Base-by-base conservation (phyloP, 495 filamentous ascomycete species). In the Amphirosellinia nigrospora region DNA sequence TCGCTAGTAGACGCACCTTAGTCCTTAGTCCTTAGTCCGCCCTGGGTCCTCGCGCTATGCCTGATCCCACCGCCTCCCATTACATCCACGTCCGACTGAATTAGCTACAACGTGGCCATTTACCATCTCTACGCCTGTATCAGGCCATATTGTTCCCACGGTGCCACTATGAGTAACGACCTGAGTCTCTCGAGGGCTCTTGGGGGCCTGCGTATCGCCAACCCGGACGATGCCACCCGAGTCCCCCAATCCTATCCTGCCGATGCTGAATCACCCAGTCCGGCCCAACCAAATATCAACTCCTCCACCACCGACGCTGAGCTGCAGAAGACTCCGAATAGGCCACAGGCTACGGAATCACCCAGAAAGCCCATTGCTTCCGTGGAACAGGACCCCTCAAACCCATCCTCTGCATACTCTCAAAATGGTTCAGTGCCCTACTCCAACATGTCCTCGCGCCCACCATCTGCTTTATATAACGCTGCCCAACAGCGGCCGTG, bases 121-220 rank as follows among this genome's bases (percentile, higher is more conserved):
- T 19, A n/a, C n/a, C 16, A 48, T 19, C 30, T 8, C 30, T 21
- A 52, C 62, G 23, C 32, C n/a, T 39, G n/a, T 8, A 21, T 46
- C 52, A 8, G 0, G 21, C 43, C 38, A 56, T 60, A 50, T 3
- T 4, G 45, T 41, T 61, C 45, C 21, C 38, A 9, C 52, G 64
- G 65, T 55, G 50, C 70, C 71, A 79, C 39, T 77, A 98, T 97
- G 95, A 92, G 95, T 78, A 92, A 92, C 76, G 95, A 98, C 81
- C 82, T 97, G 73, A 98, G 93, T 79, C 88, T 99, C 61, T 96
- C 96, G 66, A 92, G 94, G 81, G 92, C 93, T 69, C 86, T 99
- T 72, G 96, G 96, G 64, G 96, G 96, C 73, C 85, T 99, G 79
- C 92, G 96, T 73, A 98, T 98, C 76, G 96, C 96, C 70, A 99